Evolutionary conservation across 371 early-diverging fungal species (phyloP), one percentile per base, ranked within the genome.

Genomic region (Apophysomyces variabilis): DNA sequence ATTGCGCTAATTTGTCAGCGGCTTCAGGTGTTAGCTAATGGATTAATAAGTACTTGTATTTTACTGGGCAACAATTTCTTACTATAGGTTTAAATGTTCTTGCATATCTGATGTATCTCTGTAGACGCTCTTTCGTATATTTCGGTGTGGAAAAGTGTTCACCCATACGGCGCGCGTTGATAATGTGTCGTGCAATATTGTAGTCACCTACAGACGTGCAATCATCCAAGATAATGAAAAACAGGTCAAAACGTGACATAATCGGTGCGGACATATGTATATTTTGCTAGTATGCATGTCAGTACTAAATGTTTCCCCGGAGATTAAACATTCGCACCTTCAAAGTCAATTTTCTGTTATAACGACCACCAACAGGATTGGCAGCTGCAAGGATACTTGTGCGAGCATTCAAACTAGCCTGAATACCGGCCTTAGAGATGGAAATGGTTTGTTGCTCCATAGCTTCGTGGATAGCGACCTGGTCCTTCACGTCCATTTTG

Each of bases 361-460:
- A 99, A 68, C 97, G 87, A 45, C 99, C 99, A 70, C 93, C 91
- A 8, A 98, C 91, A n/a, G 99, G 99, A 76, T 99, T 99, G 50
- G 99, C 99, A 1, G 99, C 99, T 1, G 99, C 99, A 43, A 99
- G 82, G 61, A 99, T 96, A 43, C 98, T 95, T 5, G 99, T 96
- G 66, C 99, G 90, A 0, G 99, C 99, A 78, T 99, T 99, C 68
- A 99, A 84, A 44, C 98, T 98, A 16, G 99, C 99, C 73, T 98
- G 96, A 70, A 99, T 98, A 65, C 99, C 99, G 38, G 99, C 99
- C 74, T 99, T 99, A 46, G 99, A 93, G 68, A 99, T 99, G n/a
- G 95, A 93, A 62, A 99, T 99, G 1, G 99, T 99, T 82, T 99
- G 99, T 82, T 99, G 99, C 80, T 99, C 99, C 99, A 99, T 99